A percentile compares a stretch with the other conserved stretches of the same genome.
Evolutionary conservation across 2,329 filamentous ascomycete genomes (phyloP).

Genomic region (Rhinocladiella similis): DNA sequence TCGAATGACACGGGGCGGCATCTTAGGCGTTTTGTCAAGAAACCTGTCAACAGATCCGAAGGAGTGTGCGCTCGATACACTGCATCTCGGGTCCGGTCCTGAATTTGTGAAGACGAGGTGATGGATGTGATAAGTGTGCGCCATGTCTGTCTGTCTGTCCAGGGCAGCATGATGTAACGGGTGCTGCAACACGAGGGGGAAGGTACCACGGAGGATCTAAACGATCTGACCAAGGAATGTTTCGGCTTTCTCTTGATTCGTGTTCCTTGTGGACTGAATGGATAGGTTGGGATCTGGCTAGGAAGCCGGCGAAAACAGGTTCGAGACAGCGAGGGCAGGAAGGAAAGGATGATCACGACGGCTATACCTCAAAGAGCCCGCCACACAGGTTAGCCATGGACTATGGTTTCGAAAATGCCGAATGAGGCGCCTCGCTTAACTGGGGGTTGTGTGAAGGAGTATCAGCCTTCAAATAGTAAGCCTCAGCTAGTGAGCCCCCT

Average conservation of each 20-base stretch:
- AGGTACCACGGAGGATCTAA: not conserved
- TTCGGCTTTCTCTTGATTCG: constrained; percentile 2
- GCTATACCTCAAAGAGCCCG: not conserved
- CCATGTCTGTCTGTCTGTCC: not conserved
- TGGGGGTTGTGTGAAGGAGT: constrained; percentile 11
- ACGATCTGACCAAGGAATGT: not conserved
- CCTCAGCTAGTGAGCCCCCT: too few species aligned
- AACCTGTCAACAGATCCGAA: too few species aligned
- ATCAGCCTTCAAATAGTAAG: too few species aligned
- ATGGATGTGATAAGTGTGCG: too few species aligned
- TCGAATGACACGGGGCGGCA: not conserved
- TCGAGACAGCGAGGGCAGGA: not conserved
- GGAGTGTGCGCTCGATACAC: too few species aligned
- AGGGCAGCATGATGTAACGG: not conserved
- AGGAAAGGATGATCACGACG: not conserved
- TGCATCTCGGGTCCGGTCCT: too few species aligned
- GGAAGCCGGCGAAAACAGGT: not conserved
- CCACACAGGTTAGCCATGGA: not conserved
- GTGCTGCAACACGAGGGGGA: not conserved
- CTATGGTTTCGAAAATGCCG: constrained; percentile 5
- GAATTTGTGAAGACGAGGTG: too few species aligned
- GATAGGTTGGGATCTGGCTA: not conserved
- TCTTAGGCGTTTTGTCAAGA: too few species aligned
- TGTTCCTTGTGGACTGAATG: not conserved
- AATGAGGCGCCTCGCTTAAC: constrained; percentile 22